These are phyloP conservation scores for Microcyclospora pomicola DNA, from an alignment of 2,329 filamentous ascomycete species.

Conservation along the genomic window DNA sequence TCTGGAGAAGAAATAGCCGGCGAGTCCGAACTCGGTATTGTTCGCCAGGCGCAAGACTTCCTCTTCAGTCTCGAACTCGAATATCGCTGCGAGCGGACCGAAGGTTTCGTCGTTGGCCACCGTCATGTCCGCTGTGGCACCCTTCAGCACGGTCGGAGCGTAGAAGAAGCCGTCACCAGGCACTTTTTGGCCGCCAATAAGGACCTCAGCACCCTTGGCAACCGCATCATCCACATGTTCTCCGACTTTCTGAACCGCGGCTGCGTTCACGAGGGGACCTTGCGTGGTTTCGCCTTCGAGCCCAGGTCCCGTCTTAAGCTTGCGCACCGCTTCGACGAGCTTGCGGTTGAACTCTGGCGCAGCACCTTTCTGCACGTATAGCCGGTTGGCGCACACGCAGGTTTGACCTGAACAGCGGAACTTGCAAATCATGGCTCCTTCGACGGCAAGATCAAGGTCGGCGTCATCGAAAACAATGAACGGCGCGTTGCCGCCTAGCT, in stretches of 20 bases:
- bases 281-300: slow-evolving; percentile 56
- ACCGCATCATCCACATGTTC: slow-evolving; percentile 65
- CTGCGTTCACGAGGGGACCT: slow-evolving; percentile 72
- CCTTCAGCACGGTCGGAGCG: slow-evolving; percentile 13
- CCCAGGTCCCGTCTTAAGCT: slow-evolving; percentile 60
- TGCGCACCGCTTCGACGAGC: slow-evolving; percentile 45
- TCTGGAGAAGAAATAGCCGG: slow-evolving; percentile 24
- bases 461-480: slow-evolving; percentile 24
- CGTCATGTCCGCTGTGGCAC: slow-evolving; percentile 11
- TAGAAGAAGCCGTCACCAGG: slow-evolving; percentile 9
- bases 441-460: slow-evolving; percentile 16
- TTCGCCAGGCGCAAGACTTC: slow-evolving; percentile 18
- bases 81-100: slow-evolving; percentile 13
- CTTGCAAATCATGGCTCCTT: slow-evolving; percentile 15
- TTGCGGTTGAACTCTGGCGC: slow-evolving; percentile 40
- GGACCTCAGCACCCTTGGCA: slow-evolving; percentile 27
- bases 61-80: slow-evolving; percentile 14
- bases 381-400: slow-evolving; percentile 30
- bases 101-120: slow-evolving; percentile 16
- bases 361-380: slow-evolving; percentile 39
- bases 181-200: slow-evolving; percentile 5
- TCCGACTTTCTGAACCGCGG: slow-evolving; percentile 64
- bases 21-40: slow-evolving; percentile 24
- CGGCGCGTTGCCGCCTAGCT: slow-evolving; percentile 21
- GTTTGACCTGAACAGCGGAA: slow-evolving; percentile 19